Evolutionary conservation across 257 asterid species (phyloP).

Genomic region (Solanum dulcamara): DNA sequence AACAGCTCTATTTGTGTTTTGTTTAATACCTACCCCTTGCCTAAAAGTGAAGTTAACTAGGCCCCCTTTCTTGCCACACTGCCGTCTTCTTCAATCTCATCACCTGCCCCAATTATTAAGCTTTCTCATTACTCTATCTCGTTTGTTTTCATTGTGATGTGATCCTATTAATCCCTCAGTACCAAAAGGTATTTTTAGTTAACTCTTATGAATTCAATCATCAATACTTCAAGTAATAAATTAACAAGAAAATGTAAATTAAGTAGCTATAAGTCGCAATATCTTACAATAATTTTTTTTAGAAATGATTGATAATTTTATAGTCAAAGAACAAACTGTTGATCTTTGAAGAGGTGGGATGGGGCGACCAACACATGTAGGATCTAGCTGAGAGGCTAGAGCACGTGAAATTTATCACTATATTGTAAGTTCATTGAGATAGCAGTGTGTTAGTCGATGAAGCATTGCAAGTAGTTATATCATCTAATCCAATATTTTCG

Average conservation of each 20-base stretch:
- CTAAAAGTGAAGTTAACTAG: background rate
- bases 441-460: background rate
- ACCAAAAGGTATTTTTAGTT: background rate
- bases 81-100: background rate
- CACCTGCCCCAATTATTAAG: conserved; percentile 4
- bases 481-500: background rate
- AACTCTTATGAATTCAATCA: background rate
- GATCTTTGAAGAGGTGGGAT: background rate
- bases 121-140: background rate
- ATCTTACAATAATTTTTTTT: background rate
- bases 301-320: background rate
- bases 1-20: background rate
- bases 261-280: background rate
- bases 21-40: background rate
- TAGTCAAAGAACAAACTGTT: background rate
- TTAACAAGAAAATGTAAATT: background rate
- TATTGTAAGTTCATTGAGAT: background rate
- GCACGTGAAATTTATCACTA: background rate
- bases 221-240: background rate
- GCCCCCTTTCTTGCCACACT: background rate
- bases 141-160: background rate
- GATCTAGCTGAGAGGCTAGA: background rate
- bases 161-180: background rate
- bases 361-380: background rate
- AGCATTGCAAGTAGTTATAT: background rate